Percentiles rank a stretch among this genome's conserved stretches.
Conservation (phyloP, 2,329 filamentous ascomycete species). For the Stemphylium vesicarium region DNA sequence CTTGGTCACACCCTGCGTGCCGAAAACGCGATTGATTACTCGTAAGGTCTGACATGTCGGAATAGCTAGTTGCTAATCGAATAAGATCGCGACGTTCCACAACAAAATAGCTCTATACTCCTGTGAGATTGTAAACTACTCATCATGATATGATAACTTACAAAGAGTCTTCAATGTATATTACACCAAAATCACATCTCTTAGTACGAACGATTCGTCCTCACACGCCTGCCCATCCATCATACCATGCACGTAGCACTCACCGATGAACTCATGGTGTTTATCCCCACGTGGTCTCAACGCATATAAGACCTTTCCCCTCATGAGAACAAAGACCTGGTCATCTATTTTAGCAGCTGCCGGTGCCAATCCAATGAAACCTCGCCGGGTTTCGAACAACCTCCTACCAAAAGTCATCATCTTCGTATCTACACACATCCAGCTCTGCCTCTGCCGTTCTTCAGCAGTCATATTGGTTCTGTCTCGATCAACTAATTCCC, state of each 20-base stretch:
- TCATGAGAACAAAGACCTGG: neutral
- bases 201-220: too few species aligned
- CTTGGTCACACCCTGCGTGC: too few species aligned
- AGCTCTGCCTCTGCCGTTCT: neutral
- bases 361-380: conserved; percentile 6
- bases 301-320: neutral
- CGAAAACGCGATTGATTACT: too few species aligned
- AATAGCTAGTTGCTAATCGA: too few species aligned
- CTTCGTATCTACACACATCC: conserved; percentile 6
- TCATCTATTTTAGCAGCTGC: conserved; percentile 2
- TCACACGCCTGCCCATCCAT: conserved; percentile 5
- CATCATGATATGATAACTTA: too few species aligned
- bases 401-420: conserved; percentile 1
- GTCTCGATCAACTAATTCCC: neutral
- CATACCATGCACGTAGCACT: conserved; percentile 16
- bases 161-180: too few species aligned
- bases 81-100: too few species aligned
- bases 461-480: neutral
- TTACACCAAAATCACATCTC: too few species aligned
- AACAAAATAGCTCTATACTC: too few species aligned
- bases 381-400: conserved; percentile 4
- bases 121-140: too few species aligned
- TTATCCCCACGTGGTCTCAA: neutral
- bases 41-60: too few species aligned
- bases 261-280: conserved; percentile 3